Conservation (phyloP, 352 stramenopile species). For the Pythium guiyangense region DNA sequence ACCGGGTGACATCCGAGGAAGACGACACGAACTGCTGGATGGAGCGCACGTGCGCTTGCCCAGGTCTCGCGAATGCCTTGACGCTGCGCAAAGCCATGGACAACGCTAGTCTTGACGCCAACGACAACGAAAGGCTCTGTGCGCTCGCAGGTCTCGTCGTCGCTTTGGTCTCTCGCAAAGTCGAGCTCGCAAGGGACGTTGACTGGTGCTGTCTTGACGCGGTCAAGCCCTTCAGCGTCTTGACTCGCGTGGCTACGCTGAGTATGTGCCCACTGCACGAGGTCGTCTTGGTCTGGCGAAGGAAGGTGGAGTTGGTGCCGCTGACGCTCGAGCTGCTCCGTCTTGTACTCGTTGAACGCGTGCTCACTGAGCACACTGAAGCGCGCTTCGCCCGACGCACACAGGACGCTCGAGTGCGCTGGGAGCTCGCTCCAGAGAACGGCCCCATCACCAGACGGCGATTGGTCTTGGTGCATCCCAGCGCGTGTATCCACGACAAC, state of each 20-base stretch:
- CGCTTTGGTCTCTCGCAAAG: neutral
- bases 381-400: neutral
- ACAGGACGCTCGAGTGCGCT: neutral
- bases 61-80: constrained; percentile 39
- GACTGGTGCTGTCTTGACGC: neutral
- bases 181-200: neutral
- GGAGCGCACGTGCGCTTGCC: constrained; percentile 15
- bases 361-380: constrained; percentile 3
- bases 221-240: neutral
- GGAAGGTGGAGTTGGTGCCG: neutral
- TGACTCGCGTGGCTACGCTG: neutral
- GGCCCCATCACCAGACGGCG: neutral
- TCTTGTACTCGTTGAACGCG: neutral
- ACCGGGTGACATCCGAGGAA: constrained; percentile 24
- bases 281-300: neutral
- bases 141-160: no score
- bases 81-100: constrained; percentile 27
- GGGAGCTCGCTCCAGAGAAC: neutral
- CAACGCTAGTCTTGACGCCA: constrained; percentile 36
- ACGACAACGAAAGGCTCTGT: constrained; percentile 20
- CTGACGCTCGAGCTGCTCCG: neutral
- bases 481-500: neutral
- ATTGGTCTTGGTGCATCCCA: neutral
- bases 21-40: constrained; percentile 14
- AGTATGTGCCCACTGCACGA: constrained; percentile 1